A percentile compares a stretch with the other conserved stretches of the same genome.
Conservation (phyloP, 768 basidiomycete genomes). For the Exidia glandulosa region DNA sequence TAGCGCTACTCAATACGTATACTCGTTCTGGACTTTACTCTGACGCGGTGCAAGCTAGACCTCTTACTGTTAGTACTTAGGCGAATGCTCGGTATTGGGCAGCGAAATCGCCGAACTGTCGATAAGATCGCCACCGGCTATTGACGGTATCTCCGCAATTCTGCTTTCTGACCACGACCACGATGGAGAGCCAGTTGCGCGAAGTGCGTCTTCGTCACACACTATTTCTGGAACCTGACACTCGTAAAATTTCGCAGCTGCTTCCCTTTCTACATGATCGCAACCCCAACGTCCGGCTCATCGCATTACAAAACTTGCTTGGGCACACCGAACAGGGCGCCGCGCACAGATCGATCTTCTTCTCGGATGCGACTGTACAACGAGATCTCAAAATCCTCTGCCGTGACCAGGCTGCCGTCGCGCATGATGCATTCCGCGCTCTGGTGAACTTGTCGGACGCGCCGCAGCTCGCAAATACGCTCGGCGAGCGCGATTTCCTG, state of each 20-base stretch:
- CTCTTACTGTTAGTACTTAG: too few relatives aligned
- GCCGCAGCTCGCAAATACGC: slow-evolving; percentile 46
- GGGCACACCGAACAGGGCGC: slow-evolving; percentile 66
- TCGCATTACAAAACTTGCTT: slow-evolving; percentile 76
- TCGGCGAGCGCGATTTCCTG: slow-evolving; percentile 66
- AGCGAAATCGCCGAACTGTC: too few relatives aligned
- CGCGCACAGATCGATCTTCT: slow-evolving; percentile 65
- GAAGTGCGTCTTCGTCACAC: too few relatives aligned
- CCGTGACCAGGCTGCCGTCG: slow-evolving; percentile 81
- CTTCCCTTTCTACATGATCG: slow-evolving; percentile 74
- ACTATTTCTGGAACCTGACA: too few relatives aligned
- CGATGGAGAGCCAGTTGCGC: too few relatives aligned
- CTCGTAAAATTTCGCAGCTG: slow-evolving; percentile 33
- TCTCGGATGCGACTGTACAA: slow-evolving; percentile 58
- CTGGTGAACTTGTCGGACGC: slow-evolving; percentile 90
- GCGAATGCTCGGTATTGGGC: too few relatives aligned
- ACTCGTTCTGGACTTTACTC: too few relatives aligned
- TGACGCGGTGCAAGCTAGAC: too few relatives aligned
- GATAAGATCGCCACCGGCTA: too few relatives aligned
- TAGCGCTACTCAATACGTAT: too few relatives aligned
- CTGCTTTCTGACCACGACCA: too few relatives aligned
- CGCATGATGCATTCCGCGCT: slow-evolving; percentile 91
- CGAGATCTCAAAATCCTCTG: slow-evolving; percentile 80
- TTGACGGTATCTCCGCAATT: too few relatives aligned
- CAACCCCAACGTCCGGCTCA: slow-evolving; percentile 78